Percentiles rank a stretch among this genome's conserved stretches.
Conservation (phyloP, 495 filamentous ascomycete genomes). For the Xylaria bambusicola region DNA sequence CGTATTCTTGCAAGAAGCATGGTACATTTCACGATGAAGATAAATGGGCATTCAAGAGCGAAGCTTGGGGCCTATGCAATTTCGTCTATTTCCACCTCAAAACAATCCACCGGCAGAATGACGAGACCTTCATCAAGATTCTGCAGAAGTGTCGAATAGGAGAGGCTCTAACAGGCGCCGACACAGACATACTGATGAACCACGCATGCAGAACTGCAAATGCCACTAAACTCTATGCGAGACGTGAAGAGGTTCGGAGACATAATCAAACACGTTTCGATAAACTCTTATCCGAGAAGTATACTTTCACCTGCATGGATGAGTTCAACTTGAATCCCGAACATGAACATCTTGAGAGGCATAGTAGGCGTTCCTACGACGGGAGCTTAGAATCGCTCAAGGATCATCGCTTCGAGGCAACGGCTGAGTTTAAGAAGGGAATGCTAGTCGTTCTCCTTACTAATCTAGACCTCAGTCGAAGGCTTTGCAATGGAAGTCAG, state of each 20-base stretch:
- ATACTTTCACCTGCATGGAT: slow-evolving; percentile 71
- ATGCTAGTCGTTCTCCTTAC: slow-evolving; percentile 93
- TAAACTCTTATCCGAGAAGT: slow-evolving; percentile 34
- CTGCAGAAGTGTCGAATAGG: slow-evolving; percentile 55
- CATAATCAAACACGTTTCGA: slow-evolving; percentile 43
- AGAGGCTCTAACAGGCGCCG: slow-evolving; percentile 30
- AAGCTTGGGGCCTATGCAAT: slow-evolving; percentile 39
- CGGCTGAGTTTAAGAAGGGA: slow-evolving; percentile 75
- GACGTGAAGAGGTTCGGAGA: slow-evolving; percentile 39
- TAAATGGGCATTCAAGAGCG: slow-evolving; percentile 43
- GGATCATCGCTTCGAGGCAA: slow-evolving; percentile 54
- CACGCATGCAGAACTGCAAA: slow-evolving; percentile 43
- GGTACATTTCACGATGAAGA: slow-evolving; percentile 37
- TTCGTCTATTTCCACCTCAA: slow-evolving; percentile 46
- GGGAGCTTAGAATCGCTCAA: slow-evolving; percentile 56
- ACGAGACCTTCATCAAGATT: slow-evolving; percentile 50
- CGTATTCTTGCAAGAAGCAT: slow-evolving; percentile 48
- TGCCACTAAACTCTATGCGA: slow-evolving; percentile 51
- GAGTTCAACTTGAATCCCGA: slow-evolving; percentile 67
- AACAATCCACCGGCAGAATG: slow-evolving; percentile 56
- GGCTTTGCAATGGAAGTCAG: slow-evolving; percentile 87
- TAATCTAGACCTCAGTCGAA: slow-evolving; percentile 72
- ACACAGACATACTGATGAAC: slow-evolving; percentile 48
- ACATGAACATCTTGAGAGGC: slow-evolving; percentile 54
- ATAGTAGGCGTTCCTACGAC: slow-evolving; percentile 62